Base-by-base conservation (phyloP, 2,329 filamentous ascomycete genomes). In the Pleomassaria siparia region DNA sequence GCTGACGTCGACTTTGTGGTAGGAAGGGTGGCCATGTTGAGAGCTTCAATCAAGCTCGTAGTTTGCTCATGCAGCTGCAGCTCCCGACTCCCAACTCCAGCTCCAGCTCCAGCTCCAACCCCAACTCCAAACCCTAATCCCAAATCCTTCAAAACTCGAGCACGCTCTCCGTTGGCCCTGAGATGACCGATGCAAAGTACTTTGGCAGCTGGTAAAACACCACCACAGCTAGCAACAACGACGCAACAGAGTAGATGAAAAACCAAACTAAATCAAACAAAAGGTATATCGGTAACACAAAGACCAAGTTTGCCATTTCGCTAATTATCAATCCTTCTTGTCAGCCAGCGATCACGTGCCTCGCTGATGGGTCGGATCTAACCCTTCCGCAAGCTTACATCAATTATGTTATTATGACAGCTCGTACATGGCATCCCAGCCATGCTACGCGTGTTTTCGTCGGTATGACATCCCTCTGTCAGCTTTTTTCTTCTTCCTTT, bases 311-410 rank as follows among this genome's bases (percentile, higher is more conserved):
- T 45, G 47, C 44, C 51, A 50, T 52, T 26, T 32, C 36, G 40
- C 40, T 26, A 22, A 29, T 39, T 16, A n/a, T n/a, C n/a, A n/a
- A n/a, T n/a, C n/a, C n/a, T n/a, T n/a, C n/a, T n/a, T n/a, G n/a
- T n/a, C n/a, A n/a, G n/a, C n/a, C n/a, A n/a, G n/a, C n/a, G n/a
- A n/a, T n/a, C n/a, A n/a, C n/a, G n/a, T n/a, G n/a, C n/a, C n/a
- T 62, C 64, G 64, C 64, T 57, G 62, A 67, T 67, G 59, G 29
- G 55, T 69, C 64, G 64, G 66, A 67, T 67, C 64, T 67, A 64
- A 64, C 9, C 29, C n/a, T 32, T 32, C 29, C n/a, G n/a, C n/a
- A n/a, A n/a, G n/a, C n/a, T n/a, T n/a, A n/a, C n/a, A n/a, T n/a
- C n/a, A n/a, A n/a, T n/a, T n/a, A n/a, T n/a, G n/a, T n/a, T n/a